Evolutionary conservation across 1,284 basidiomycete genomes (phyloP).

Genomic region (Thecaphora thlaspeos): DNA sequence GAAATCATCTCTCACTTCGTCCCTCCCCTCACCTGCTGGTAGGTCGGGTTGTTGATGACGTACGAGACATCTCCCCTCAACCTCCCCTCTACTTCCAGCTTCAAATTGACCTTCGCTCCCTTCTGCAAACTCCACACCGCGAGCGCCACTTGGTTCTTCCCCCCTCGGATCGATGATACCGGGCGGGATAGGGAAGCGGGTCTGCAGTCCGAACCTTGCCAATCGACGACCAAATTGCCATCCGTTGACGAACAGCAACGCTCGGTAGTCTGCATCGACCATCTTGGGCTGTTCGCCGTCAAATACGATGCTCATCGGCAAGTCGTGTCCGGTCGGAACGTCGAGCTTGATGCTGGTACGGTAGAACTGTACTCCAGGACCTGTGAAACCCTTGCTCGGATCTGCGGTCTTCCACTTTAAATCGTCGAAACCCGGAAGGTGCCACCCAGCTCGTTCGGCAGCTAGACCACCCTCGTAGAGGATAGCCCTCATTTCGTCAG

Average conservation of each 20-base stretch:
- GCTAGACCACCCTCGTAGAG: slow-evolving; percentile 78
- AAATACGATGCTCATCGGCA: slow-evolving; percentile 6
- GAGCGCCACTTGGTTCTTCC: slow-evolving; percentile 26
- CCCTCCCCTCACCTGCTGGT: no score
- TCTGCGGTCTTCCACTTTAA: slow-evolving; percentile 62
- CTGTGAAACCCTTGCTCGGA: neutral
- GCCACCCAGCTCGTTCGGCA: slow-evolving; percentile 76
- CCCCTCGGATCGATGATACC: slow-evolving; percentile 24
- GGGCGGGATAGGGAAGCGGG: slow-evolving; percentile 25
- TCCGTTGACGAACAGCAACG: slow-evolving; percentile 47
- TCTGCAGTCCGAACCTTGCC: slow-evolving; percentile 30
- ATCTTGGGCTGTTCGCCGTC: neutral
- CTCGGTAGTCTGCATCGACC: neutral
- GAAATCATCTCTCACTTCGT: no score
- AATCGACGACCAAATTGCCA: slow-evolving; percentile 47
- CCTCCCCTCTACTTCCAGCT: neutral
- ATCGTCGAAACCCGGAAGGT: slow-evolving; percentile 72
- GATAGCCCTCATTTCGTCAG: slow-evolving; percentile 70
- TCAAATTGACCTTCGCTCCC: neutral
- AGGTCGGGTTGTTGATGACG: neutral
- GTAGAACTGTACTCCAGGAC: slow-evolving; percentile 68
- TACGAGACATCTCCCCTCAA: neutral
- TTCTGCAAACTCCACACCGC: slow-evolving; percentile 20
- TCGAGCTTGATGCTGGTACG: slow-evolving; percentile 68
- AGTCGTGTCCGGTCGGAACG: slow-evolving; percentile 47